A percentile compares a stretch with the other conserved stretches of the same genome.
These are phyloP conservation scores for Trichoderma gracile DNA, from an alignment of 2,329 filamentous ascomycete species.

Conservation along the genomic window DNA sequence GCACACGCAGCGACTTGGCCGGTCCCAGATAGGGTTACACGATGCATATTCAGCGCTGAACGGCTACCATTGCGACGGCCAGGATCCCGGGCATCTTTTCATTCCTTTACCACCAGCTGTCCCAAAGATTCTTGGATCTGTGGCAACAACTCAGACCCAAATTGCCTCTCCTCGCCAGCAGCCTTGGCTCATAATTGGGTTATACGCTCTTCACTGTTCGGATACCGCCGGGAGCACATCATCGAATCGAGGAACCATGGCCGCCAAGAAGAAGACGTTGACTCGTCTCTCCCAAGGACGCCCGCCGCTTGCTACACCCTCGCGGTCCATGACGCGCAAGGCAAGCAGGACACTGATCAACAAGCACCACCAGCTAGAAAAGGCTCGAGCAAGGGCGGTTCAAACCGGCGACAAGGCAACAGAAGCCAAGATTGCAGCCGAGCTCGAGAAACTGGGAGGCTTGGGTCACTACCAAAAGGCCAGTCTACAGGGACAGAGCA, in stretches of 20 bases:
- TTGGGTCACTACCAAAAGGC: constrained; percentile 65
- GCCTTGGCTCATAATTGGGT: not conserved
- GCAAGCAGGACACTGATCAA: constrained; percentile 66
- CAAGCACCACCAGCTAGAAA: constrained; percentile 64
- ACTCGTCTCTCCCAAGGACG: constrained; percentile 53
- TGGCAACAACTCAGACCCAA: not conserved
- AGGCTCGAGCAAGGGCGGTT: constrained; percentile 58
- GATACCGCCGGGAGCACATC: not conserved
- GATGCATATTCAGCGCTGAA: not conserved
- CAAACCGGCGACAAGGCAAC: constrained; percentile 51
- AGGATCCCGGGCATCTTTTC: not conserved
- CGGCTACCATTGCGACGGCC: not conserved
- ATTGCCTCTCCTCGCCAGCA: not conserved
- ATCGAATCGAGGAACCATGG: constrained; percentile 41
- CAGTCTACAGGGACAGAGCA: constrained; percentile 67
- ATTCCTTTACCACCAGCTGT: not conserved
- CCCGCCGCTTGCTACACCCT: constrained; percentile 55
- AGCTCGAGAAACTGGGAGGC: constrained; percentile 61
- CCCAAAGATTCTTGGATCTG: not conserved
- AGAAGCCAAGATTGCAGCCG: constrained; percentile 49
- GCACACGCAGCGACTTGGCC: not conserved
- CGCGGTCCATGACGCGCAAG: constrained; percentile 63
- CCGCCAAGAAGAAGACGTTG: constrained; percentile 47
- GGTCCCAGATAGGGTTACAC: not conserved
- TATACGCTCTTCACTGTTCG: too few species aligned